Evolutionary conservation across 2,329 filamentous ascomycete species (phyloP).

Genomic region (Camillea tinctor): DNA sequence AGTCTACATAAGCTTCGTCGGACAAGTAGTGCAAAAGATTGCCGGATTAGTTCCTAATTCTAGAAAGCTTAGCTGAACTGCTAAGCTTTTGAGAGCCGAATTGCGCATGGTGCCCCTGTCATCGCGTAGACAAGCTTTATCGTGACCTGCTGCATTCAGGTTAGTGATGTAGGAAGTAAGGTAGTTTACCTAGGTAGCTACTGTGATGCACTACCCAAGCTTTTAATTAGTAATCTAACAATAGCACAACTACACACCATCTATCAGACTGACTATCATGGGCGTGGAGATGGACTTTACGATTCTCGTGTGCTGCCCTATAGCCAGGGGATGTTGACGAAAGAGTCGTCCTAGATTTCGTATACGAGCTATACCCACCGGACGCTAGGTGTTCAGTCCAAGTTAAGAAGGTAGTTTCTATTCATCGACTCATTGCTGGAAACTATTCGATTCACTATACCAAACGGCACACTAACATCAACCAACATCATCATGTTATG

Average conservation of each 20-base stretch:
- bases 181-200: constrained; percentile 2
- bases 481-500: neutral
- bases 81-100: constrained; percentile 8
- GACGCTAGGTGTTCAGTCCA: constrained; percentile 3
- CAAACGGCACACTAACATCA: neutral
- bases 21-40: neutral
- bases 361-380: constrained; percentile 4
- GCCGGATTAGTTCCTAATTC: neutral
- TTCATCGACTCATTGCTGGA: neutral
- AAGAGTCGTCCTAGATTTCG: neutral
- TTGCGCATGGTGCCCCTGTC: constrained; percentile 7
- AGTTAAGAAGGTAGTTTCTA: constrained; percentile 8
- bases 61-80: constrained; percentile 6
- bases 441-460: neutral
- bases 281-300: neutral
- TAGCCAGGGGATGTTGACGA: neutral
- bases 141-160: constrained; percentile 6
- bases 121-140: constrained; percentile 5
- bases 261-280: neutral
- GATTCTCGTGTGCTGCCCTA: constrained; percentile 1
- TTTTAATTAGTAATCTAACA: neutral
- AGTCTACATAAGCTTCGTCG: constrained; percentile 4
- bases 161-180: neutral
- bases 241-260: constrained; percentile 3
- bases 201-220: neutral